These are phyloP conservation scores for Diatrype stigma DNA, from an alignment of 2,329 filamentous ascomycete genomes.

Conservation along the genomic window DNA sequence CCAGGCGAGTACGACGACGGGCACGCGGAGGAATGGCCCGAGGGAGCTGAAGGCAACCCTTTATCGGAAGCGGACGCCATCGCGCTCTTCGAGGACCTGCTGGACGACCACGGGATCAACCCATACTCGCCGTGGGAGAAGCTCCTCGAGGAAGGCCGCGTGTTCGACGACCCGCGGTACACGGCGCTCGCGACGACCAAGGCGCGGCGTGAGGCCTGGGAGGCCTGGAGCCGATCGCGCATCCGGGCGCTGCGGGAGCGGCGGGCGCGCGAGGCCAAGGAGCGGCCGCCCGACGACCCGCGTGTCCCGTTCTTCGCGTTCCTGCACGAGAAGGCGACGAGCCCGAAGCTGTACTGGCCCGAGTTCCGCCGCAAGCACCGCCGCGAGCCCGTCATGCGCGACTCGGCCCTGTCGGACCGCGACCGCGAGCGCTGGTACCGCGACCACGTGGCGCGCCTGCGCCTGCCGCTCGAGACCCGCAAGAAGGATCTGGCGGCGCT, in stretches of 20 bases:
- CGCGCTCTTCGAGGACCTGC: slow-evolving; percentile 76
- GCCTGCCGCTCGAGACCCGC: slow-evolving; percentile 60
- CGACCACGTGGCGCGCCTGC: slow-evolving; percentile 65
- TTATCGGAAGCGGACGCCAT: slow-evolving; percentile 73
- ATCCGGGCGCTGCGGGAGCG: slow-evolving; percentile 69
- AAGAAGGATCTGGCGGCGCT: slow-evolving; percentile 67
- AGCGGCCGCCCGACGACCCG: too few species aligned
- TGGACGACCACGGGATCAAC: slow-evolving; percentile 77
- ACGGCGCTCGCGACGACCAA: slow-evolving; percentile 79
- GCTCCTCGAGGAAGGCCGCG: slow-evolving; percentile 73
- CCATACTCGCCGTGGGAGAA: slow-evolving; percentile 93
- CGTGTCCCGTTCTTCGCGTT: slow-evolving; percentile 77
- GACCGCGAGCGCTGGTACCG: slow-evolving; percentile 77
- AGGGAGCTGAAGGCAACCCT: slow-evolving; percentile 65
- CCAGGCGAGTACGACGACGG: slow-evolving; percentile 72
- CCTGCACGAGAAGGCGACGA: slow-evolving; percentile 72
- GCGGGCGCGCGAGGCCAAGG: slow-evolving; percentile 71
- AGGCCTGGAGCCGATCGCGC: slow-evolving; percentile 74
- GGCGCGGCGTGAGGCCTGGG: slow-evolving; percentile 75
- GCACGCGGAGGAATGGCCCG: slow-evolving; percentile 58
- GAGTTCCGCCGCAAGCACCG: slow-evolving; percentile 92
- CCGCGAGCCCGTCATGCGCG: slow-evolving; percentile 76
- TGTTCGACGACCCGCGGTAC: slow-evolving; percentile 85
- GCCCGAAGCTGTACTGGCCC: slow-evolving; percentile 88
- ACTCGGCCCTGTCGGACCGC: slow-evolving; percentile 65